These are phyloP conservation scores for Pseudoneurospora amorphoporcata DNA, from an alignment of 495 filamentous ascomycete genomes.

Conservation along the genomic window DNA sequence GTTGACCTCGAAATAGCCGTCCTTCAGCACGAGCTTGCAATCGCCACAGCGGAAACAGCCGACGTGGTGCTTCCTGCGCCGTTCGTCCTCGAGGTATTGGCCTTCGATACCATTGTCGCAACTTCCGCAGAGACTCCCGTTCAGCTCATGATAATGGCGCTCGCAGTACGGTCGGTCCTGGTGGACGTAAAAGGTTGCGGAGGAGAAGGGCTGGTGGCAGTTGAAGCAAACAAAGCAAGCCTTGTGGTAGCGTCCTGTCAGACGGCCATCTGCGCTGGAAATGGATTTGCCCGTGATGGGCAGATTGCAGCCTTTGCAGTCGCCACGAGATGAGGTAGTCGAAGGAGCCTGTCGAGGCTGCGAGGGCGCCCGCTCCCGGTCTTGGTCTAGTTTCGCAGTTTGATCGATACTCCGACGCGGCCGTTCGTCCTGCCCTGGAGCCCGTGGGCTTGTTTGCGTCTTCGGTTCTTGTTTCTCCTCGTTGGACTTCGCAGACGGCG, in stretches of 20 bases:
- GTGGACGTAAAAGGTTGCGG: constrained; percentile 86
- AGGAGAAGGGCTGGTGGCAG: constrained; percentile 71
- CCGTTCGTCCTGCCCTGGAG: not conserved
- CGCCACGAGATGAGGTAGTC: constrained; percentile 44
- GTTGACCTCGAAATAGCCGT: constrained; percentile 52
- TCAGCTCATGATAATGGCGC: constrained; percentile 86
- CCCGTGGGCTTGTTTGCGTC: not conserved
- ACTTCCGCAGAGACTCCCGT: constrained; percentile 68
- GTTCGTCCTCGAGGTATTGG: constrained; percentile 81
- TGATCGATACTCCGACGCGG: not conserved
- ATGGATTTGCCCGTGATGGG: constrained; percentile 84
- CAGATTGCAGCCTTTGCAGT: constrained; percentile 72
- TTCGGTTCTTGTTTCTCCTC: not conserved
- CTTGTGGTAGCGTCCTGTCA: constrained; percentile 91
- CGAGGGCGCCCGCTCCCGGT: constrained; percentile 4
- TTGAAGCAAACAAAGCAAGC: constrained; percentile 86
- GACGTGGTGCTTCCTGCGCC: constrained; percentile 72
- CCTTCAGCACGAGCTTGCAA: constrained; percentile 46
- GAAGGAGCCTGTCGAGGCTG: constrained; percentile 5
- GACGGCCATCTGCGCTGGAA: constrained; percentile 82
- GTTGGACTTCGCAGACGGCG: not conserved
- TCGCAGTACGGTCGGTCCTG: constrained; percentile 83
- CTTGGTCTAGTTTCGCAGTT: not conserved
- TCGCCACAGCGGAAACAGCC: constrained; percentile 73
- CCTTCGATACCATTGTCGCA: constrained; percentile 88